phyloP scores from a whole-genome alignment of 306 rosid genomes.

The Heteromeles arbutifolia region DNA sequence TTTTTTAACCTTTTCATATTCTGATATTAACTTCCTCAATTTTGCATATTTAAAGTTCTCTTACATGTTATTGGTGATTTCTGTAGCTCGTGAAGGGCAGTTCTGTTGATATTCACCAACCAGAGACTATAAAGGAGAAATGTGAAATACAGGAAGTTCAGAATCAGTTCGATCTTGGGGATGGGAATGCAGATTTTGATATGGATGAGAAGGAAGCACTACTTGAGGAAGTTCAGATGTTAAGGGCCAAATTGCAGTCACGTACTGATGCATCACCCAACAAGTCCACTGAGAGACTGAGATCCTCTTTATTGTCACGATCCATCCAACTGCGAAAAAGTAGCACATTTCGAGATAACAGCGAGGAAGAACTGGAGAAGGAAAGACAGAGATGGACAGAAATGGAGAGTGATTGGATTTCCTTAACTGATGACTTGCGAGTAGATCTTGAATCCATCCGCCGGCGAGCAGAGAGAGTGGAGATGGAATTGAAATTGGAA shows the following conservation, averaged over 20 bases:
- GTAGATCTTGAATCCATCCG: constrained; percentile 73
- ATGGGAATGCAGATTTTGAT: constrained; percentile 34
- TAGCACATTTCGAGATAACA: constrained; percentile 25
- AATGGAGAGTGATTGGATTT: constrained; percentile 98
- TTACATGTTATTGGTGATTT: constrained; percentile 17
- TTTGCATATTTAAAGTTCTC: constrained; percentile 15
- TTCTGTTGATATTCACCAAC: constrained; percentile 21
- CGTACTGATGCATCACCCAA: constrained; percentile 36
- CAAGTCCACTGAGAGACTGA: constrained; percentile 69
- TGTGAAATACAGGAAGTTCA: constrained; percentile 71
- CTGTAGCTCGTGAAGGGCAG: constrained; percentile 33
- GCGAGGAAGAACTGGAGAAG: constrained; percentile 58
- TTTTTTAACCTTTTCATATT: not conserved
- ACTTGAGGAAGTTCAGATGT: constrained; percentile 68
- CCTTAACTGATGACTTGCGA: constrained; percentile 84
- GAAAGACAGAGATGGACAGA: constrained; percentile 93
- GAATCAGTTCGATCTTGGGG: constrained; percentile 26
- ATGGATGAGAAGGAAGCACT: constrained; percentile 79
- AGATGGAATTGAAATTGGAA: constrained; percentile 60
- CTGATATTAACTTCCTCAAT: not conserved
- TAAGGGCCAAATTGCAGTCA: constrained; percentile 62
- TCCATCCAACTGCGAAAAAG: constrained; percentile 69
- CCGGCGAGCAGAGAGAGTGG: constrained; percentile 57
- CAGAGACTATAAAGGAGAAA: constrained; percentile 45
- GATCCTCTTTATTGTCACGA: constrained; percentile 73